Conservation (phyloP, 257 asterid species). For the Solanum commersonii region DNA sequence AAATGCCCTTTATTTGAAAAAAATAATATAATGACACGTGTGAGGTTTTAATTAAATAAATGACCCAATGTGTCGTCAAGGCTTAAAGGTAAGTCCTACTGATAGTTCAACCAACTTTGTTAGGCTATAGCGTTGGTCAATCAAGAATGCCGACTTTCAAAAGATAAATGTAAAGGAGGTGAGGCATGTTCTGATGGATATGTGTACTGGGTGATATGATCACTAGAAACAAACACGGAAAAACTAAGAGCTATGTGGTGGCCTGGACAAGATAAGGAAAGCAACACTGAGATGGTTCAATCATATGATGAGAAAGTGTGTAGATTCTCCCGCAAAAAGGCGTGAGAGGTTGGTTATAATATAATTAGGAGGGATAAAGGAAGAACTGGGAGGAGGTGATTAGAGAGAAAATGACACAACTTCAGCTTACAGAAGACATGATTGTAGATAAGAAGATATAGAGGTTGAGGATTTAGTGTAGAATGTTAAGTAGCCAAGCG, state of each 20-base stretch:
- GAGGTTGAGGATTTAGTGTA: neutral
- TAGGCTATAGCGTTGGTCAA: neutral
- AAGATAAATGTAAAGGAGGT: too few relatives aligned
- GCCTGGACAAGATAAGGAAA: neutral
- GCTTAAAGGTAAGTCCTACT: neutral
- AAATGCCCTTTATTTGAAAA: neutral
- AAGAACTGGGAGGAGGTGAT: neutral
- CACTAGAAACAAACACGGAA: too few relatives aligned
- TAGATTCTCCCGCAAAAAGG: too few relatives aligned
- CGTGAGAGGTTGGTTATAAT: too few relatives aligned
- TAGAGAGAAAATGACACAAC: neutral
- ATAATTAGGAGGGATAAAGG: too few relatives aligned
- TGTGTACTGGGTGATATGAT: neutral
- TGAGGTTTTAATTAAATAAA: neutral
- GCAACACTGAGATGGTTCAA: too few relatives aligned
- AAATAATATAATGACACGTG: neutral
- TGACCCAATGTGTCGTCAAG: neutral
- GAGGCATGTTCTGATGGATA: neutral
- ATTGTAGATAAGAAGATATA: neutral
- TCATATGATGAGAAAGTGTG: too few relatives aligned
- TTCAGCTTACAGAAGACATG: neutral
- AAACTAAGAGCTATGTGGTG: neutral
- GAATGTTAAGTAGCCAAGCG: neutral
- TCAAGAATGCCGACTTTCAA: too few relatives aligned
- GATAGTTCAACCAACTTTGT: neutral